These are phyloP conservation scores for Antrodiella citrinella DNA, from an alignment of 768 basidiomycete genomes.

Conservation along the genomic window DNA sequence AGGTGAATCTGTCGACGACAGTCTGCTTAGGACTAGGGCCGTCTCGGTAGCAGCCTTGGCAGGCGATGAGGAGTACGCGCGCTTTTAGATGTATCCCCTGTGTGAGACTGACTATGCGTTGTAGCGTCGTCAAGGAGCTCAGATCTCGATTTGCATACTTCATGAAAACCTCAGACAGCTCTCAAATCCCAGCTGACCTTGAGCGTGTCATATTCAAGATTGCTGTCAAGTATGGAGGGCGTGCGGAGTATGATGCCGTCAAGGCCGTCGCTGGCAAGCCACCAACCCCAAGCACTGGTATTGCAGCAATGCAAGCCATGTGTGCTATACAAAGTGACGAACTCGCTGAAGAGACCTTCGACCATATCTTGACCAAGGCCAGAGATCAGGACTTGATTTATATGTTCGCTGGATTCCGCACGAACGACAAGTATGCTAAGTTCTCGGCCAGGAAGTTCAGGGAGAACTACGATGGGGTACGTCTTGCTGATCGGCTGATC, in stretches of 20 bases:
- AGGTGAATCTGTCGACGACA: conserved; percentile 58
- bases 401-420: conserved; percentile 28
- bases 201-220: conserved; percentile 44
- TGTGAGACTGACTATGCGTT: neutral
- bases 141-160: conserved; percentile 62
- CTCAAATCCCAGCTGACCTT: conserved; percentile 75
- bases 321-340: conserved; percentile 29
- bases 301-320: conserved; percentile 53
- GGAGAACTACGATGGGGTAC: conserved; percentile 31
- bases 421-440: conserved; percentile 30
- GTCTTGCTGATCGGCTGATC: neutral
- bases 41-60: conserved; percentile 47
- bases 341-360: conserved; percentile 35
- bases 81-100: neutral
- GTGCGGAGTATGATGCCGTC: conserved; percentile 65
- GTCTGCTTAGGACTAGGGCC: conserved; percentile 68
- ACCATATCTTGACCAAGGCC: conserved; percentile 25
- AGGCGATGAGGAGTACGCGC: conserved; percentile 32
- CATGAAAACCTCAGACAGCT: conserved; percentile 65
- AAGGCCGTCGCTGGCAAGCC: conserved; percentile 63
- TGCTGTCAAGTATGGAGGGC: conserved; percentile 71
- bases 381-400: conserved; percentile 25
- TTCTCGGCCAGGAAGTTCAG: conserved; percentile 32
- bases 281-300: conserved; percentile 64
- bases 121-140: conserved; percentile 70